A percentile compares a stretch with the other conserved stretches of the same genome.
Evolutionary conservation across 163 green algal species (phyloP).

Genomic region (Coccomyxa subellipsoidea): DNA sequence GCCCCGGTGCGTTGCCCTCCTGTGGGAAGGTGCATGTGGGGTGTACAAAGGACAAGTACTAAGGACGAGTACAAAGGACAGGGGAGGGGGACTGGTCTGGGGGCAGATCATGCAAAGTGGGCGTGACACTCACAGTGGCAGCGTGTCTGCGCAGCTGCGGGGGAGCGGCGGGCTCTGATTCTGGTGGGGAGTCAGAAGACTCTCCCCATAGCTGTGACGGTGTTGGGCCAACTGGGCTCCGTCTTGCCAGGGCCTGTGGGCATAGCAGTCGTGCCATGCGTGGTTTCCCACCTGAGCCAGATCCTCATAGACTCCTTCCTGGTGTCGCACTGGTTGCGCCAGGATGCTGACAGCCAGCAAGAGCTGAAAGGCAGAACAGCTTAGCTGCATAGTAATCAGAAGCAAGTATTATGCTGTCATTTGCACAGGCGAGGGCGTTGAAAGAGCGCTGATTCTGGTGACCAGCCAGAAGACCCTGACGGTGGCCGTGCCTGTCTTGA

Average conservation of each 20-base stretch:
- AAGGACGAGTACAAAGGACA: too few species aligned
- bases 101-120: neutral
- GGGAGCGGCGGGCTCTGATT: conserved; percentile 56
- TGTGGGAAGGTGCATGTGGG: too few species aligned
- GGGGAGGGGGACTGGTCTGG: too few species aligned
- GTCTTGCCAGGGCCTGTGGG: conserved; percentile 51
- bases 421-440: conserved; percentile 28
- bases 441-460: conserved; percentile 48
- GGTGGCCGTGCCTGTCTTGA: conserved; percentile 32
- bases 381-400: too few species aligned
- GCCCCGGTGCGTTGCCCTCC: too few species aligned
- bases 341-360: conserved; percentile 4
- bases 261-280: conserved; percentile 72
- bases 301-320: conserved; percentile 82
- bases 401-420: neutral
- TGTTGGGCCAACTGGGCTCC: conserved; percentile 54
- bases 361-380: neutral
- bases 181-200: conserved; percentile 73
- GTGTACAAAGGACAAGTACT: too few species aligned
- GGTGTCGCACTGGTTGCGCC: conserved; percentile 57
- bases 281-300: conserved; percentile 82
- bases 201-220: conserved; percentile 70
- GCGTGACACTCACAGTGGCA: neutral
- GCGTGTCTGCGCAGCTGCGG: conserved; percentile 16
- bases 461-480: conserved; percentile 65